phyloP scores from a whole-genome alignment of 192 early-diverging fungal genomes.

The Coemansia nantahalensis region DNA sequence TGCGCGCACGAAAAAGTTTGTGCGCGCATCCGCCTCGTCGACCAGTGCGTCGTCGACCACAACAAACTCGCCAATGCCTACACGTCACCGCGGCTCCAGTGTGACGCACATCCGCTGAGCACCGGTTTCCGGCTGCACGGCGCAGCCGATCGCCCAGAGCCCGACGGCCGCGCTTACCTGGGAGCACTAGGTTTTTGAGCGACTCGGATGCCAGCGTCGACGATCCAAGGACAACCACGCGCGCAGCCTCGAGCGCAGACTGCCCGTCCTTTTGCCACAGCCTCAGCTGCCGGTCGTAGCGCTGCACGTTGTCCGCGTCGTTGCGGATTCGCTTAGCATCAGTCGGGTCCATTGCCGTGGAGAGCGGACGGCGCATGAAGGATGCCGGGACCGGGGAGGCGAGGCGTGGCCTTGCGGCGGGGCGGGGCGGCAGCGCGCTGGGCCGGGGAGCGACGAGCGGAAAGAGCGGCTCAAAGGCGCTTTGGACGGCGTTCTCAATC shows the following conservation, averaged over 20 bases:
- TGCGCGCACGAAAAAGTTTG: constrained; percentile 89
- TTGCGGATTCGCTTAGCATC: constrained; percentile 41
- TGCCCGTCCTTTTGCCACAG: constrained; percentile 96
- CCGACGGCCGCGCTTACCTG: constrained; percentile 58
- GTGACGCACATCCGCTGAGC: no score
- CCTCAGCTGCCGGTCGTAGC: constrained; percentile 49
- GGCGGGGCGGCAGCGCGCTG: no score
- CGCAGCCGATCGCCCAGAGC: no score
- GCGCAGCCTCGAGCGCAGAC: constrained; percentile 75
- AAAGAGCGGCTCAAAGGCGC: no score
- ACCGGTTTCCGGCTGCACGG: no score
- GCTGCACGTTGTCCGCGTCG: constrained; percentile 35
- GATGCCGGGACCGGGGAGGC: no score
- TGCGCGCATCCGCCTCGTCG: constrained; percentile 66
- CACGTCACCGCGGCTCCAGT: neutral
- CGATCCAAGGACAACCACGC: constrained; percentile 82
- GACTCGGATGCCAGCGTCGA: constrained; percentile 84
- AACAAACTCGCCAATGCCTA: constrained; percentile 88
- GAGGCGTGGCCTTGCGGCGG: no score
- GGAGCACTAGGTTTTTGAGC: constrained; percentile 93
- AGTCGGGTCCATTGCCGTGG: constrained; percentile 9
- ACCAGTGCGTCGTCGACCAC: constrained; percentile 76
- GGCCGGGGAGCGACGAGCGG: no score
- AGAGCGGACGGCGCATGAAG: constrained; percentile 39
- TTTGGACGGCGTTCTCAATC: no score